Conservation (phyloP, 257 asterid genomes). For the Solanum tacnaense region DNA sequence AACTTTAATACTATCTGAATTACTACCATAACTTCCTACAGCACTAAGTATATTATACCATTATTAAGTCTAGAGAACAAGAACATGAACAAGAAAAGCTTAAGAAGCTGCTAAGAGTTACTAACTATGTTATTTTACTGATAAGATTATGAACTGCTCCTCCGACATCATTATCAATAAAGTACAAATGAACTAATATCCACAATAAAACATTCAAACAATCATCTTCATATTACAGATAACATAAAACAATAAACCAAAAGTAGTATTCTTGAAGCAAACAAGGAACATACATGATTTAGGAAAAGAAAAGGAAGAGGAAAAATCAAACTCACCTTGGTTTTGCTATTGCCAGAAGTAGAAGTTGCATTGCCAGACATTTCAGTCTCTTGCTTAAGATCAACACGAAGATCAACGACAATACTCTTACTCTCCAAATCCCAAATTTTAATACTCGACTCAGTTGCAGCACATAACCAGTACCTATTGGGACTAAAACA, state of each 20-base stretch:
- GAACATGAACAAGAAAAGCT: background rate
- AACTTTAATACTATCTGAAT: background rate
- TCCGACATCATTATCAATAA: background rate
- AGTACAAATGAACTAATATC: background rate
- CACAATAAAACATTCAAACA: background rate
- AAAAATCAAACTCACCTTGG: slow-evolving; percentile 27
- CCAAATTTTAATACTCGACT: slow-evolving; percentile 63
- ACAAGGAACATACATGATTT: background rate
- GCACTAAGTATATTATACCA: background rate
- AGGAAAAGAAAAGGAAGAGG: background rate
- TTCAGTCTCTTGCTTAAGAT: slow-evolving; percentile 54
- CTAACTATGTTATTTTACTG: background rate
- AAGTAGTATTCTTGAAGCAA: background rate
- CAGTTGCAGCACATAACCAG: slow-evolving; percentile 22
- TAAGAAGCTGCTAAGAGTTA: background rate
- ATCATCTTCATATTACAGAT: background rate
- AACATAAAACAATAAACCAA: background rate
- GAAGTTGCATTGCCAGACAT: slow-evolving; percentile 21
- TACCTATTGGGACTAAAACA: slow-evolving; percentile 11
- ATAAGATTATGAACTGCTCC: background rate
- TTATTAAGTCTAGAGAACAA: background rate
- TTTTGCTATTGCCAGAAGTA: slow-evolving; percentile 13
- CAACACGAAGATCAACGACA: slow-evolving; percentile 51
- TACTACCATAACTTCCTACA: background rate
- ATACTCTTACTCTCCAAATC: slow-evolving; percentile 54